Evolutionary conservation across 1,139 yeast genomes (phyloP).

Genomic region (Geotrichum cucujoidarum): DNA sequence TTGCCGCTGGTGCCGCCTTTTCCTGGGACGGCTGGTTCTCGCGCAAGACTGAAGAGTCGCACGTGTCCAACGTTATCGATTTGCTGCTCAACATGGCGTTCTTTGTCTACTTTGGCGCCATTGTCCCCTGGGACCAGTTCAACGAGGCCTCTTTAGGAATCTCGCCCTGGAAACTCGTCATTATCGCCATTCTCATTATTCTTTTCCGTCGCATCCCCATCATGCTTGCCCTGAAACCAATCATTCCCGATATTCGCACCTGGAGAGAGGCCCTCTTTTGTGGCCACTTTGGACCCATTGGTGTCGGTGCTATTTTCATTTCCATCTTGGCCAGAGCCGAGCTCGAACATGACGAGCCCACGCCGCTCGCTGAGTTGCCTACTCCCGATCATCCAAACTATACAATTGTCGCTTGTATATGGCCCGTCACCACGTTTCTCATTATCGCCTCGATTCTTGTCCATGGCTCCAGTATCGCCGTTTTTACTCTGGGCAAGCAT

Average conservation of each 20-base stretch:
- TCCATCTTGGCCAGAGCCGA: constrained; percentile 78
- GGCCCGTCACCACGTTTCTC: constrained; percentile 89
- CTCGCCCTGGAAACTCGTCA: constrained; percentile 76
- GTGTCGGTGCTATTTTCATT: constrained; percentile 95
- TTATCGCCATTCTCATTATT: constrained; percentile 78
- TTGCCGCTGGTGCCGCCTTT: constrained; percentile 94
- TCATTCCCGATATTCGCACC: constrained; percentile 86
- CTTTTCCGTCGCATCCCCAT: constrained; percentile 86
- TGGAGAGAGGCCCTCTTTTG: constrained; percentile 96
- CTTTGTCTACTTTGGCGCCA: constrained; percentile 90
- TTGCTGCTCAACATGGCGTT: constrained; percentile 67
- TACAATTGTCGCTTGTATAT: constrained; percentile 65
- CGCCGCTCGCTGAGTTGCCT: constrained; percentile 54
- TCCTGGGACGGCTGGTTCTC: constrained; percentile 97
- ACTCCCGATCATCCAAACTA: constrained; percentile 52
- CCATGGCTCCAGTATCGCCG: constrained; percentile 97
- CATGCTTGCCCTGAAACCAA: constrained; percentile 66
- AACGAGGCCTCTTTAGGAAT: constrained; percentile 64
- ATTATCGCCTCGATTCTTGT: constrained; percentile 84
- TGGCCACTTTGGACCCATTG: constrained; percentile 98
- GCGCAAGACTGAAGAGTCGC: constrained; percentile 80
- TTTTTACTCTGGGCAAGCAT: constrained; percentile 79
- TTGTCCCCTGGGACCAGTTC: constrained; percentile 87
- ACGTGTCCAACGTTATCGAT: constrained; percentile 90
- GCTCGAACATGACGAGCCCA: constrained; percentile 61